Percentiles rank a stretch among this genome's conserved stretches.
Conservation (phyloP, 73 alveolate genomes). For the Symbiodinium natans region DNA sequence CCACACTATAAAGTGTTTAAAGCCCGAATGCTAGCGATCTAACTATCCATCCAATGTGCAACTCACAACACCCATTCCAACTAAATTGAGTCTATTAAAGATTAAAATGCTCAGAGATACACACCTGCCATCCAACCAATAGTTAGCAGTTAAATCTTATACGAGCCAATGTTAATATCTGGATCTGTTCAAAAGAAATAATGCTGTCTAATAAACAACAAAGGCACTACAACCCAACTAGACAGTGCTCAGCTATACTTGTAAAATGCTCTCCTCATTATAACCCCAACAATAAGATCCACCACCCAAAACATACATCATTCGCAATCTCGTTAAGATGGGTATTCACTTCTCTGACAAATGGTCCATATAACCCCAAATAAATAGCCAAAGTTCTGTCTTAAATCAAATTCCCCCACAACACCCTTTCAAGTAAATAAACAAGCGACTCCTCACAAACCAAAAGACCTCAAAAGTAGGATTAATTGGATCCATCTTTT, state of each 20-base stretch:
- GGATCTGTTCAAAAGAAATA: conserved; percentile 15
- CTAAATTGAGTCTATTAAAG: not conserved
- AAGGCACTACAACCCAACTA: not conserved
- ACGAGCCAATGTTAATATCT: not conserved
- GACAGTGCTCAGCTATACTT: not conserved
- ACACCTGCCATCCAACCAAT: not conserved
- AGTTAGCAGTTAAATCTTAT: not conserved
- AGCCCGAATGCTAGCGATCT: conserved; percentile 50
- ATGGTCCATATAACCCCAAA: conserved; percentile 30
- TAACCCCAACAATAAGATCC: not conserved
- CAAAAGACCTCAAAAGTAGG: conserved; percentile 7
- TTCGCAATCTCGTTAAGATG: conserved; percentile 52
- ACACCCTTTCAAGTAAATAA: not conserved
- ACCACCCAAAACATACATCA: not conserved
- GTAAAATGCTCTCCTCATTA: conserved; percentile 29
- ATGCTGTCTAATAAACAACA: conserved; percentile 31
- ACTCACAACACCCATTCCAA: not conserved
- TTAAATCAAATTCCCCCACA: not conserved
- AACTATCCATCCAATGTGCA: too few species aligned
- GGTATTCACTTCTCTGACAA: conserved; percentile 50
- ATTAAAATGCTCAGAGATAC: conserved; percentile 10
- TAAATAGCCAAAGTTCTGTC: conserved; percentile 28
- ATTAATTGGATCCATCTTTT: conserved; percentile 35
- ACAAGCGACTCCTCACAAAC: not conserved
- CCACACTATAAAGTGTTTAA: not conserved